Evolutionary conservation across 2,329 filamentous ascomycete species (phyloP), one percentile per base, ranked within the genome.

Genomic region (Emmonsiellopsis sp.): DNA sequence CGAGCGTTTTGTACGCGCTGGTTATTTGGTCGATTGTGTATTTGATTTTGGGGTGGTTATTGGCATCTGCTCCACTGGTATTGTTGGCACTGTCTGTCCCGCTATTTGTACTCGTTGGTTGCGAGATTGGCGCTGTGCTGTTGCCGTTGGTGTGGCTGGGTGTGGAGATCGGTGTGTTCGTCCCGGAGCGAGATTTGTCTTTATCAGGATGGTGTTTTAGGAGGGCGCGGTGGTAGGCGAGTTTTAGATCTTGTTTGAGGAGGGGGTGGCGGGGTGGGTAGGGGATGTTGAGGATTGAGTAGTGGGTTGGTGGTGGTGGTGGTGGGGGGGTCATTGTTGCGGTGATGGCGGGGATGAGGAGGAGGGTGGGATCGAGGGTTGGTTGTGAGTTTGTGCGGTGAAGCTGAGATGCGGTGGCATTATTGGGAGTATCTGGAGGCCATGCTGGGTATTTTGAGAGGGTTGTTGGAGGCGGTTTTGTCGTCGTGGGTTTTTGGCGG

Each of bases 151-250:
- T 44, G 43, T 13, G 13, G 27, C 14, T 48, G 36, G 37, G 1
- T 27, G 32, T 9, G 13, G 37, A 10, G 27, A 53, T 32, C 42
- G 46, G 1, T 32, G 34, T 13, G n/a, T 50, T 34, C 32, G 55
- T 39, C 17, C 43, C 42, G 13, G 55, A 34, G 32, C 44, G 27
- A n/a, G 55, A 55, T 49, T 58, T 60, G 50, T 49, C 47, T 63
- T 82, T 83, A 66, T 85, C 81, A 0, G 82, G 82, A 62, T 85
- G 82, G 59, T 82, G 72, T 31, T 66, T 65, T 5, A 84, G 71
- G 27, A 85, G 70, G 6, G 80, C 77, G 47, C 70, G 73, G 55
- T 77, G 77, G 63, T 84, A 84, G 8, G 81, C 81, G 33, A 67
- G 56, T 62, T 78, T 79, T 52, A 81, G 65, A 40, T 76, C 72